A percentile compares a stretch with the other conserved stretches of the same genome.
These are phyloP conservation scores for Daldinia bambusicola DNA, from an alignment of 495 filamentous ascomycete genomes.

Conservation along the genomic window DNA sequence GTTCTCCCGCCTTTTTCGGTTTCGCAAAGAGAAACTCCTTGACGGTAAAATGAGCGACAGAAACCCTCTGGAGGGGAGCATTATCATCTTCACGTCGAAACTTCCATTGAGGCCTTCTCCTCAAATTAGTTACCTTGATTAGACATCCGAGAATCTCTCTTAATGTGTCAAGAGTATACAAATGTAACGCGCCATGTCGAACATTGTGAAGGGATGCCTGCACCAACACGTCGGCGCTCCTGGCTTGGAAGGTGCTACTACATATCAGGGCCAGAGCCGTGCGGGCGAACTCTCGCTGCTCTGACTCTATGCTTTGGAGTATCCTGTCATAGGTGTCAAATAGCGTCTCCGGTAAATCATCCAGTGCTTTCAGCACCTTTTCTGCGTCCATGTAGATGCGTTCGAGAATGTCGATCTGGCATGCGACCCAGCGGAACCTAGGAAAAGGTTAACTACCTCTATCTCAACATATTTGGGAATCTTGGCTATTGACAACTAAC, in stretches of 20 bases:
- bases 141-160: conserved; percentile 47
- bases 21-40: conserved; percentile 48
- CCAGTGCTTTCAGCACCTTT: conserved; percentile 43
- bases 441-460: conserved; percentile 2
- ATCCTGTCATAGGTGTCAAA: conserved; percentile 57
- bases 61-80: conserved; percentile 19
- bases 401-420: conserved; percentile 55
- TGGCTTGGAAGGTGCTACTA: conserved; percentile 37
- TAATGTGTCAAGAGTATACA: conserved; percentile 33
- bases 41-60: conserved; percentile 51
- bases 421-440: conserved; percentile 60
- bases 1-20: conserved; percentile 9
- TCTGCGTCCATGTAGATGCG: conserved; percentile 32
- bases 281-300: conserved; percentile 44
- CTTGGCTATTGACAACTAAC: conserved; percentile 39
- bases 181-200: conserved; percentile 26
- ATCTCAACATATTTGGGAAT: neutral
- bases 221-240: conserved; percentile 35
- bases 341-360: conserved; percentile 50
- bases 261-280: conserved; percentile 45
- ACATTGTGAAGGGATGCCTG: conserved; percentile 40
- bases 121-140: conserved; percentile 34
- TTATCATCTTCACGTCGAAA: conserved; percentile 24
- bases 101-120: neutral
- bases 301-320: conserved; percentile 41